Evolutionary conservation across 805 yeast species (phyloP).

Genomic region (Candida orba): DNA sequence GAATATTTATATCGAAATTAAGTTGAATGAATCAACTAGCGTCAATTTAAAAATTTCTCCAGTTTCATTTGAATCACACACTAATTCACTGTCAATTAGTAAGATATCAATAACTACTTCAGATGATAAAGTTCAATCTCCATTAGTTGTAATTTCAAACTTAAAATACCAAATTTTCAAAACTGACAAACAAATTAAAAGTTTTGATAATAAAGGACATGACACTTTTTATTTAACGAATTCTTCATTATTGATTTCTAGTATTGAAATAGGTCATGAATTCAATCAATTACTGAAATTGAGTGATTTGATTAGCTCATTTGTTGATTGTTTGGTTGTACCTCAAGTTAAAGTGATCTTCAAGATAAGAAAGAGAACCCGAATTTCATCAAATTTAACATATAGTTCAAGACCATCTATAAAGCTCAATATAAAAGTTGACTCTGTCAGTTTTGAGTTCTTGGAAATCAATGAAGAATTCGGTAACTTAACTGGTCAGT

Average conservation of each 20-base stretch:
- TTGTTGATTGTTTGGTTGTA: conserved; percentile 8
- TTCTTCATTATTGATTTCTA: conserved; percentile 13
- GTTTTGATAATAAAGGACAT: conserved; percentile 25
- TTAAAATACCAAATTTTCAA: conserved; percentile 11
- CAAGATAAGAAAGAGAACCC: conserved; percentile 20
- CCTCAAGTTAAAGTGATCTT: conserved; percentile 15
- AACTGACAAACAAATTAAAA: conserved; percentile 18
- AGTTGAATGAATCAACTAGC: neutral
- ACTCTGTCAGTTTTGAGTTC: conserved; percentile 11
- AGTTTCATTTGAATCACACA: conserved; percentile 33
- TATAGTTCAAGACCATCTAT: conserved; percentile 16
- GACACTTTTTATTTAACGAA: conserved; percentile 20
- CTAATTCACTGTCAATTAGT: conserved; percentile 28
- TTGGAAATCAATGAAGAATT: conserved; percentile 23
- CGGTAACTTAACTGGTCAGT: conserved; percentile 25
- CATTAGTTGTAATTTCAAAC: conserved; percentile 18
- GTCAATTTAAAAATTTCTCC: conserved; percentile 34
- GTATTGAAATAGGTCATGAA: conserved; percentile 24
- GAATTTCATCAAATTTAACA: conserved; percentile 15
- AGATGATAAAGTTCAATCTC: conserved; percentile 12
- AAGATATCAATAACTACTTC: conserved; percentile 22
- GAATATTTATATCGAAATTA: conserved; percentile 7
- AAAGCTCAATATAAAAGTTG: conserved; percentile 8
- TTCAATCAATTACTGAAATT: conserved; percentile 22
- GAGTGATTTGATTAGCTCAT: conserved; percentile 3